phyloP scores from a whole-genome alignment of 306 rosid species.

The Rosa multiflora region DNA sequence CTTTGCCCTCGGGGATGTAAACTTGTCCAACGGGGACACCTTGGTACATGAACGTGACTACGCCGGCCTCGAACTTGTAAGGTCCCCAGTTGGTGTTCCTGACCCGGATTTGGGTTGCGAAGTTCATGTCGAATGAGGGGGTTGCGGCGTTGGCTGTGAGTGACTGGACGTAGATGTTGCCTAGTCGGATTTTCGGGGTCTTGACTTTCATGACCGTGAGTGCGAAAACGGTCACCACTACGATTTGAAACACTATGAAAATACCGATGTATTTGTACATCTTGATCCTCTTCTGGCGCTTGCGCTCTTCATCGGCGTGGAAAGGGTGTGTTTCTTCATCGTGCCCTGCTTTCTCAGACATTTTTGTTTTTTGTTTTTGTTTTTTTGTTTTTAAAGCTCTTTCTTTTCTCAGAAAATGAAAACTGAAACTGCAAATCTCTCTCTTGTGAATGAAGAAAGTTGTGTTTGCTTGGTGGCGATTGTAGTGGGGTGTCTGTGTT shows the following conservation, averaged over 20 bases:
- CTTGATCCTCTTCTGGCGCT: constrained; percentile 18
- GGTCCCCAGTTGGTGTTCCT: constrained; percentile 33
- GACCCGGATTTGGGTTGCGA: constrained; percentile 28
- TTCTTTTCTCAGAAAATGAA: not conserved
- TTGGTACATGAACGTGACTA: constrained; percentile 13
- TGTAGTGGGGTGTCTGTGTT: not conserved
- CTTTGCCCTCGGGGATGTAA: constrained; percentile 25
- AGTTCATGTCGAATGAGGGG: constrained; percentile 27
- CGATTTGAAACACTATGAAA: constrained; percentile 3
- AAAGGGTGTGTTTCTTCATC: not conserved
- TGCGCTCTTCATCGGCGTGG: not conserved
- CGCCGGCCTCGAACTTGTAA: constrained; percentile 23
- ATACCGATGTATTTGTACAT: constrained; percentile 9
- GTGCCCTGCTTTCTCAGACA: constrained; percentile 19
- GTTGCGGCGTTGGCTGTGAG: not conserved
- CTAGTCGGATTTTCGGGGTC: constrained; percentile 13
- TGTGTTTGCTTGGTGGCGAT: not conserved
- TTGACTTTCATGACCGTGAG: constrained; percentile 13
- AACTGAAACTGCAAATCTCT: not conserved
- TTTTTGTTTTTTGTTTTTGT: not conserved
- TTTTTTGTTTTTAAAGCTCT: not conserved
- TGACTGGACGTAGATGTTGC: constrained; percentile 4
- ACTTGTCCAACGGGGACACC: constrained; percentile 24
- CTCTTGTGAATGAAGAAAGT: not conserved
- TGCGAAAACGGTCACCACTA: not conserved